A percentile compares a stretch with the other conserved stretches of the same genome.
phyloP scores from a whole-genome alignment of 2,329 filamentous ascomycete species.

The Aspergillus felis region DNA sequence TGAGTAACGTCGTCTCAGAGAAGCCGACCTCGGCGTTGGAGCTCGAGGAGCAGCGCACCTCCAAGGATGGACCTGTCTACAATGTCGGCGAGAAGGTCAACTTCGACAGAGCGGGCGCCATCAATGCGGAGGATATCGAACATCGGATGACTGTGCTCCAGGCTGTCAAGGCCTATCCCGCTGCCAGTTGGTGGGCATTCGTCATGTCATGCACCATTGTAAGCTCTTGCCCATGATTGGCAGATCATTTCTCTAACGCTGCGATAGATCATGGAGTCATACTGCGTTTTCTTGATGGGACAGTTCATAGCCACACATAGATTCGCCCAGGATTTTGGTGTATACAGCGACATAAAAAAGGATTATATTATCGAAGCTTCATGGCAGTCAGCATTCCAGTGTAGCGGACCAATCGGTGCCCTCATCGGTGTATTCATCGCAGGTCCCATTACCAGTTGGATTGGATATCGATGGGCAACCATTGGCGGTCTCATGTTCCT shows the following conservation, averaged over 20 bases:
- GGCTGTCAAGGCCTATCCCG: slow-evolving; percentile 51
- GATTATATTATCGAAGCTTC: no score
- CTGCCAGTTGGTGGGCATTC: slow-evolving; percentile 54
- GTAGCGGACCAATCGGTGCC: slow-evolving; percentile 48
- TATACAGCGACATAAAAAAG: no score
- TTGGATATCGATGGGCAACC: slow-evolving; percentile 61
- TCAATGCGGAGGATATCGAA: slow-evolving; percentile 55
- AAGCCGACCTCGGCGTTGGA: no score
- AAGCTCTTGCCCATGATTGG: slow-evolving; percentile 25
- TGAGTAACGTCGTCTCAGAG: no score
- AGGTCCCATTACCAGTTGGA: slow-evolving; percentile 53
- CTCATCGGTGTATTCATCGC: slow-evolving; percentile 49
- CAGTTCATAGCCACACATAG: slow-evolving; percentile 53
- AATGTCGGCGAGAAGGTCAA: no score
- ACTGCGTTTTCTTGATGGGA: slow-evolving; percentile 59
- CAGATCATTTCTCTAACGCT: slow-evolving; percentile 18
- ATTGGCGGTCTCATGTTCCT: slow-evolving; percentile 51
- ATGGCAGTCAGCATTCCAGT: no score
- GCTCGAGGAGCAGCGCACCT: no score
- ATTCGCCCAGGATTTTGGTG: slow-evolving; percentile 33
- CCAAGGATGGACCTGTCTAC: no score
- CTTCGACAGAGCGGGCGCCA: slow-evolving; percentile 24
- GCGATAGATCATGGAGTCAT: slow-evolving; percentile 61
- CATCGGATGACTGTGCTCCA: slow-evolving; percentile 45
- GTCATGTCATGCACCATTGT: slow-evolving; percentile 56